A percentile compares a stretch with the other conserved stretches of the same genome.
phyloP scores from a whole-genome alignment of 192 early-diverging fungal genomes.

The Piromyces sp. region DNA sequence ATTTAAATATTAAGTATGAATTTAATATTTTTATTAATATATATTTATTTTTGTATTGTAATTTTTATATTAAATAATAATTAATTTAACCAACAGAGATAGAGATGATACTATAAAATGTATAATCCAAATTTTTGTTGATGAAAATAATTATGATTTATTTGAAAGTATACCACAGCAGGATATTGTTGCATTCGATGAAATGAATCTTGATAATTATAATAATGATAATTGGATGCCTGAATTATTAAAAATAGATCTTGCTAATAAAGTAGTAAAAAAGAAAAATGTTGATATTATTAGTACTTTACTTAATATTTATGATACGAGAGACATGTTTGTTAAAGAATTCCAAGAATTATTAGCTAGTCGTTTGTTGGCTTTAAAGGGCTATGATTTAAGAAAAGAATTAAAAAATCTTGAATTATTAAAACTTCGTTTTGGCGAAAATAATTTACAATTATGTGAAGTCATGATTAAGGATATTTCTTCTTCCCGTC shows the following conservation, averaged over 20 bases:
- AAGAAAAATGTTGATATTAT: constrained; percentile 34
- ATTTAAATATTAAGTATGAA: too few relatives aligned
- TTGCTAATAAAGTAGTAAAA: constrained; percentile 8
- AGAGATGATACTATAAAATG: constrained; percentile 47
- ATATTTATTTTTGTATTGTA: neutral
- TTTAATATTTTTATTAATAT: too few relatives aligned
- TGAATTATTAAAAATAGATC: constrained; percentile 37
- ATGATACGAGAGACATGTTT: constrained; percentile 48
- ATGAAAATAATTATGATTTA: constrained; percentile 31
- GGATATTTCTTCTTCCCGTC: constrained; percentile 54
- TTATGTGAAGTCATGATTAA: constrained; percentile 67
- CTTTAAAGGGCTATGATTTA: constrained; percentile 20
- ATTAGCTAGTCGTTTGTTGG: constrained; percentile 32
- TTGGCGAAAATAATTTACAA: constrained; percentile 40
- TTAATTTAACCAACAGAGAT: constrained; percentile 10
- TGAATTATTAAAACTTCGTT: constrained; percentile 56
- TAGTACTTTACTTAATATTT: constrained; percentile 46
- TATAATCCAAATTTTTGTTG: constrained; percentile 46
- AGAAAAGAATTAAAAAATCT: constrained; percentile 43
- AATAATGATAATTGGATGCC: constrained; percentile 38
- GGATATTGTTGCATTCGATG: constrained; percentile 18
- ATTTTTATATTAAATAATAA: constrained; percentile 1
- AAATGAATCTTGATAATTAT: constrained; percentile 26
- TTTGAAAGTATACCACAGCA: constrained; percentile 20
- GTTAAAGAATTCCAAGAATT: constrained; percentile 48